Base-by-base conservation (phyloP, 148 eudicot species). In the Selenicereus undatus region DNA sequence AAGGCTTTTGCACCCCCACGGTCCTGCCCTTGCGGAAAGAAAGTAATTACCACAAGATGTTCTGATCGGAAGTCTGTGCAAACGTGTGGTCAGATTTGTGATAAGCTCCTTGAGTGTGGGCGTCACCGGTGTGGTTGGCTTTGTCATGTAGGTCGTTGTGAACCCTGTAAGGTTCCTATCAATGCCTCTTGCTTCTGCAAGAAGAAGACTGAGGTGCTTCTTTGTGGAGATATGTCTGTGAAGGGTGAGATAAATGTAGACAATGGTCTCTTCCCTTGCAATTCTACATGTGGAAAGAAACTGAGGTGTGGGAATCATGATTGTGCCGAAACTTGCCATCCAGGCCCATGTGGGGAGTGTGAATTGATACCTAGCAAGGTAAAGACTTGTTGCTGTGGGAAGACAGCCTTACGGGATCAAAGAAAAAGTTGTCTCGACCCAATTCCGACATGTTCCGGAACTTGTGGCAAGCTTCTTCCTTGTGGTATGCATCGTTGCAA, bases 1-100 rank as follows among this genome's bases (percentile, higher is more conserved):
- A 93, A 91, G 94, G 98, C 94, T 51, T 96, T 96, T 90, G 98
- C 97, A 26, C 97, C 97, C 21, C 98, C 97, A 9, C 83, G 91
- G 36, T 75, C 78, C 42, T 96, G 99, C 76, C 97, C 95, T 45
- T 96, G 95, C 83, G 95, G 93, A 78, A 96, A 96, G 89, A 85
- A 96, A 71, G 81, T 89, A 21, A 86, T 92, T 56, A 88, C 97
- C 13, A 89, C 93, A 24, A 86, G 98, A 86, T 96, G 99, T 84
- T 87, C 92, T 65, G 97, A 96, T 71, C 83, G 87, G 76, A 92
- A 84, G 76, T 87, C 94, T 68, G 90, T 89, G 74, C 81, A 93
- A 48, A 93, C 98, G 5, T 96, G 98, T 86, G 97, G 97, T 68
- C 89, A 93, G 83, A 81, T 60, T 5, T 94, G 99, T 73, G 91